Evolutionary conservation across 768 basidiomycete species (phyloP), one percentile per base, ranked within the genome.

Genomic region (Leucosporidium yakuticum): DNA sequence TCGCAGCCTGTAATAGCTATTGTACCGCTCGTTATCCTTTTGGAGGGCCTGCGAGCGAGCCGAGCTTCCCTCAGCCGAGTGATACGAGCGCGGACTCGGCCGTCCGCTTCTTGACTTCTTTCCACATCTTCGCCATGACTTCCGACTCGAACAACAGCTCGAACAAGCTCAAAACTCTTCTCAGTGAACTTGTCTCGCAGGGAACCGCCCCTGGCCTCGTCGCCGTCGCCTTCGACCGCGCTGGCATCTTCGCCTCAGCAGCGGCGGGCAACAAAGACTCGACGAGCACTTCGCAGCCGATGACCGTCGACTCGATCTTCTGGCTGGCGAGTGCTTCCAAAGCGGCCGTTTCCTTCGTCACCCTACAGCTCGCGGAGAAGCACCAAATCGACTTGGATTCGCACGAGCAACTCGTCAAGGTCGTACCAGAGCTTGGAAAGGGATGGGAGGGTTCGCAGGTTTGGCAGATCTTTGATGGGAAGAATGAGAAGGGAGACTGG

Each of bases 341-440:
- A 50, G 36, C 34, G 0, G 11, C 59, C 50, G 62, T 63, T 4
- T 53, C 48, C 0, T 27, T 69, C 23, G 32, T 53, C 21, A 64
- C 32, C 4, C 53, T 69, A 20, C 6, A 2, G 2, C 27, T 66
- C 61, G 50, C 60, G 60, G 69, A 69, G 64, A 47, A 34, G n/a
- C 31, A 63, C 29, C 34, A 44, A 0, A 47, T 66, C 62, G 56
- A 66, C 59, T 29, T 70, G 25, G 69, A 70, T 51, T 65, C 64
- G 61, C 55, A 65, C 53, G 65, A 63, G 2, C 27, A 65, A 29
- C 58, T 70, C 1, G 55, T 58, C 53, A 32, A 63, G 58, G 29
- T 66, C 47, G 23, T 70, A 1, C 69, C 69, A 2, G 65, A 70
- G 58, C 47, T 70, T 15, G 62, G 67, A 31, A 56, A 64, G 47